Evolutionary conservation across 2,329 filamentous ascomycete species (phyloP).

Genomic region (Ceratocystis harringtonii): DNA sequence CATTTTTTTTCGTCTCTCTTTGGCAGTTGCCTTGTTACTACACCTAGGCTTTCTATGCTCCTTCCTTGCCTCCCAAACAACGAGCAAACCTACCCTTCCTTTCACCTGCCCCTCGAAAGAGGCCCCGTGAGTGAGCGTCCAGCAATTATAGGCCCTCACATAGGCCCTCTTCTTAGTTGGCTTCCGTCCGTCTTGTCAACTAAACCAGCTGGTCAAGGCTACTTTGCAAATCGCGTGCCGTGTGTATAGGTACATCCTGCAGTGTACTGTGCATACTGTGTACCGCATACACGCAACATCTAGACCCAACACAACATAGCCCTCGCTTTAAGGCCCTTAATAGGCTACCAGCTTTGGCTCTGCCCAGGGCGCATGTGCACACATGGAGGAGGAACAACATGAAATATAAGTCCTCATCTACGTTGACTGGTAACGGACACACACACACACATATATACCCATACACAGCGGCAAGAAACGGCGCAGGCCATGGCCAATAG

Average conservation of each 20-base stretch:
- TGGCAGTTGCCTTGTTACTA: no score
- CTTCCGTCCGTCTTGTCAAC: no score
- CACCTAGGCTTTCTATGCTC: no score
- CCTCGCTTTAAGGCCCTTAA: neutral
- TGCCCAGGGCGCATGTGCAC: no score
- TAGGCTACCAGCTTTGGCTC: neutral
- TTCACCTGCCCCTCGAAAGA: no score
- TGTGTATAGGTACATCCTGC: neutral
- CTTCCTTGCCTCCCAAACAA: no score
- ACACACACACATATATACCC: neutral
- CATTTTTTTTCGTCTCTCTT: neutral
- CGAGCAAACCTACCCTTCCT: no score
- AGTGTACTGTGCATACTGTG: neutral
- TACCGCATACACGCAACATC: neutral
- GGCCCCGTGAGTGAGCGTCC: no score
- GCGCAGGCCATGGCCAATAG: neutral
- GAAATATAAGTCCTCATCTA: neutral
- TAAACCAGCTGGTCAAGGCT: no score
- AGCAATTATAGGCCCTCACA: no score
- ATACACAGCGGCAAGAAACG: neutral
- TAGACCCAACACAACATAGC: neutral
- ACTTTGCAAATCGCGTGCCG: neutral
- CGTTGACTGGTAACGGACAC: neutral
- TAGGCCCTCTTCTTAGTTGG: no score
- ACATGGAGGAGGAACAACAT: neutral